Evolutionary conservation across 1,284 basidiomycete genomes (phyloP).

Genomic region (Trichosporon faecale): DNA sequence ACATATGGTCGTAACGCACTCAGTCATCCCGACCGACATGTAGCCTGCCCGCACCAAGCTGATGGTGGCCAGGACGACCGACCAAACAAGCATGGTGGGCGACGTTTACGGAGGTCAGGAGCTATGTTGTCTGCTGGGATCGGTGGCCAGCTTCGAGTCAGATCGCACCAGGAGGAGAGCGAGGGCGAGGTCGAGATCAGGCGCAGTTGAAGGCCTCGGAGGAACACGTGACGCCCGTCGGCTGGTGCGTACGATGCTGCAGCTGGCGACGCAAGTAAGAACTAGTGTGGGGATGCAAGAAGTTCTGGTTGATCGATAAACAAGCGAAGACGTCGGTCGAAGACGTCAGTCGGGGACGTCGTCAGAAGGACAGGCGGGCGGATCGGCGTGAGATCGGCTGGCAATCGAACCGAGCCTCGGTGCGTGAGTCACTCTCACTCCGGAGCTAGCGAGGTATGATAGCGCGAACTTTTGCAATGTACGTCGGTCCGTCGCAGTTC

Average conservation of each 20-base stretch:
- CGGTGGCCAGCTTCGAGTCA: neutral
- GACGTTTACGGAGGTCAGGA: neutral
- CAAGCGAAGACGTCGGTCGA: neutral
- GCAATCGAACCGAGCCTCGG: neutral
- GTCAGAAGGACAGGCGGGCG: neutral
- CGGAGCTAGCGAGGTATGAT: neutral
- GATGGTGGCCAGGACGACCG: neutral
- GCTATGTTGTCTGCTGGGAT: neutral
- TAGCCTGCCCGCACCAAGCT: slow-evolving; percentile 18
- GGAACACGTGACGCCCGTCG: neutral
- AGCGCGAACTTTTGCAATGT: neutral
- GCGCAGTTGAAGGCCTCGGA: neutral
- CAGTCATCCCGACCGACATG: slow-evolving; percentile 23
- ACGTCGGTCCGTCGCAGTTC: too few species aligned
- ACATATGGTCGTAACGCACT: slow-evolving; percentile 12
- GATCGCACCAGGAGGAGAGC: neutral
- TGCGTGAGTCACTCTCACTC: neutral
- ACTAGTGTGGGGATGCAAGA: too few species aligned
- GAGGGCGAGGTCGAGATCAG: neutral
- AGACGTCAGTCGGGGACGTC: too few species aligned
- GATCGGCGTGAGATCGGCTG: neutral
- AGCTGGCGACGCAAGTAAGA: neutral
- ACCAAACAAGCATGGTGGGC: slow-evolving; percentile 8
- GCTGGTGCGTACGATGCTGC: too few species aligned
- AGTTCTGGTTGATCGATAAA: too few species aligned